Conservation (phyloP, 2,329 filamentous ascomycete species). For the Cladosporium sp. region DNA sequence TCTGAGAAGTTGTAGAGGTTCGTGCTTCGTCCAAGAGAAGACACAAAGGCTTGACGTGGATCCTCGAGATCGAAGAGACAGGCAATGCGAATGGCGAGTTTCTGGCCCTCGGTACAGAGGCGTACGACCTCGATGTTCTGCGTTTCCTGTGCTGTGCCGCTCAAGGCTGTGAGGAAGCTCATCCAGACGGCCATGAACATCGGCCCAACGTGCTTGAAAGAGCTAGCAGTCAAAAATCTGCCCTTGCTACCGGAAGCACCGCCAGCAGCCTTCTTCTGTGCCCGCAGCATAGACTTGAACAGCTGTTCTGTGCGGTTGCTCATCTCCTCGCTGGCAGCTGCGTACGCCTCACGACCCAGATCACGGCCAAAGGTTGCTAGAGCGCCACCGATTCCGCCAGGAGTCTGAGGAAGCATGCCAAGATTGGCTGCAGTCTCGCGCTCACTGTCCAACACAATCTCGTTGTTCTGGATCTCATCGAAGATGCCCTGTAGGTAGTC, state of each 20-base stretch:
- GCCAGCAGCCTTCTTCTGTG: conserved; percentile 61
- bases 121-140: conserved; percentile 91
- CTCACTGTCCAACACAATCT: conserved; percentile 93
- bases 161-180: conserved; percentile 95
- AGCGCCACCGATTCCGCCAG: conserved; percentile 55
- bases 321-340: conserved; percentile 96
- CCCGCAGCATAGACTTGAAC: conserved; percentile 89
- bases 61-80: conserved; percentile 92
- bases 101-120: conserved; percentile 92
- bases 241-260: conserved; percentile 51
- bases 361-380: conserved; percentile 90
- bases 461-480: conserved; percentile 86
- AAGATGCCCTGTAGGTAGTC: conserved; percentile 89
- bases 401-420: conserved; percentile 62
- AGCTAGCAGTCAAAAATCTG: conserved; percentile 88
- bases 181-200: conserved; percentile 99
- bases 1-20: conserved; percentile 95
- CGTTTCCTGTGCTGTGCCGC: conserved; percentile 88
- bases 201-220: conserved; percentile 89
- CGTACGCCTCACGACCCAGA: conserved; percentile 86
- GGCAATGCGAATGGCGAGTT: conserved; percentile 87
- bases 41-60: conserved; percentile 92
- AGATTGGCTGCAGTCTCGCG: conserved; percentile 83
- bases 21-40: conserved; percentile 87
- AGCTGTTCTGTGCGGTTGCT: conserved; percentile 76